Base-by-base conservation (phyloP, 2,329 filamentous ascomycete genomes). In the Fonsecaea pedrosoi region DNA sequence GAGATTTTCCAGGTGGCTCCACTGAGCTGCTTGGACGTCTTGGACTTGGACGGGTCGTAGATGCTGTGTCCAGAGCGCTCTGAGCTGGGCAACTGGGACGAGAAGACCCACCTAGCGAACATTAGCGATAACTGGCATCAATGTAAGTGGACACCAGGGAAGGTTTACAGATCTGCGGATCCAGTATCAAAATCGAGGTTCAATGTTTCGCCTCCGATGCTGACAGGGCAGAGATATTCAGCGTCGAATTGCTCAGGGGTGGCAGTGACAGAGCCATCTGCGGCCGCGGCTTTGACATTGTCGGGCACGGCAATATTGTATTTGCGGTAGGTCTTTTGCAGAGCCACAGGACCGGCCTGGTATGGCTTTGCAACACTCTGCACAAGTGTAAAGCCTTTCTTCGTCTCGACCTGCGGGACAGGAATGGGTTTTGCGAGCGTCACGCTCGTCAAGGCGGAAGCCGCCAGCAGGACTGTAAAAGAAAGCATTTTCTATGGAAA, bases 121-220 rank as follows among this genome's bases (percentile, higher is more conserved):
- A 40, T 64, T 55, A 60, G 37, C 18, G 35, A 25, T 35, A 18
- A 7, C 18, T 32, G 37, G 25, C 18, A 40, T 9, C 21, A 54
- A 59, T 48, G 15, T 12, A 34, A 32, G 9, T 3, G 40, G 13
- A 13, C 4, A 1, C 18, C 15, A 2, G 40, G 35, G 38, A 38
- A 32, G 32, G 38, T 85, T 80, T 77, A 87, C 89, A 91, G 84
- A 78, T 90, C 89, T 50, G 87, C 83, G 69, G 82, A 90, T 69
- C 83, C 89, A 13, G 90, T 93, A 71, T 93, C 91, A 67, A 93
- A 85, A 75, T 92, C 89, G 67, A 93, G 76, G 66, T 87, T 84
- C 69, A 92, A 75, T 2, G 80, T 85, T 72, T 89, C 87, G 74
- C 84, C 79, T 54, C 90, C 91, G 69, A 92, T 81, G 1, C 80